Evolutionary conservation across 2,329 filamentous ascomycete species (phyloP).

Genomic region (Coleophoma crateriformis): DNA sequence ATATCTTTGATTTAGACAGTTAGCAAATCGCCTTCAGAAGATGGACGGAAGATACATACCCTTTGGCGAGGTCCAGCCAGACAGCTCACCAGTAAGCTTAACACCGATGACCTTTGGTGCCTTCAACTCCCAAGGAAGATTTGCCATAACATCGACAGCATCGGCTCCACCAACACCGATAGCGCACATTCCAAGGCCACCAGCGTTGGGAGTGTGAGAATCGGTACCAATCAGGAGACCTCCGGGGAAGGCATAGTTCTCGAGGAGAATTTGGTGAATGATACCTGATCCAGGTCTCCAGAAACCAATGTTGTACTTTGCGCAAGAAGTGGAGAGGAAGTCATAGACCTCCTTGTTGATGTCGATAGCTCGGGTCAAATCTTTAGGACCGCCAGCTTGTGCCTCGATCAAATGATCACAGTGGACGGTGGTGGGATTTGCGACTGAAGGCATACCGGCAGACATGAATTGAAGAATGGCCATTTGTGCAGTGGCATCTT

Average conservation of each 20-base stretch:
- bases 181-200: slow-evolving; percentile 89
- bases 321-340: slow-evolving; percentile 88
- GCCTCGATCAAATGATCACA: slow-evolving; percentile 99
- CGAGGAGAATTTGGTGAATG: slow-evolving; percentile 96
- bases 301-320: slow-evolving; percentile 99
- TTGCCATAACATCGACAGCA: slow-evolving; percentile 97
- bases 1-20: slow-evolving; percentile 55
- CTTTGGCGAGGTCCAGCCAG: slow-evolving; percentile 91
- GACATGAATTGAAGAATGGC: slow-evolving; percentile 99
- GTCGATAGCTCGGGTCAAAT: slow-evolving; percentile 81
- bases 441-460: slow-evolving; percentile 90
- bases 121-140: slow-evolving; percentile 96
- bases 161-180: slow-evolving; percentile 98
- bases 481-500: slow-evolving; percentile 99
- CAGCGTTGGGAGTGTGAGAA: slow-evolving; percentile 95
- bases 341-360: slow-evolving; percentile 99
- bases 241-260: slow-evolving; percentile 99
- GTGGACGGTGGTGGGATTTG: slow-evolving; percentile 93
- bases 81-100: slow-evolving; percentile 83
- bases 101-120: slow-evolving; percentile 96
- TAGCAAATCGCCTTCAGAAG: slow-evolving; percentile 3
- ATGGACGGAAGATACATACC: slow-evolving; percentile 41
- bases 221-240: slow-evolving; percentile 97
- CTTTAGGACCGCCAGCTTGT: slow-evolving; percentile 86
- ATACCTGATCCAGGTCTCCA: slow-evolving; percentile 98